Conservation (phyloP, 176 grass and related monocot species). For the Bothriochloa decipiens region DNA sequence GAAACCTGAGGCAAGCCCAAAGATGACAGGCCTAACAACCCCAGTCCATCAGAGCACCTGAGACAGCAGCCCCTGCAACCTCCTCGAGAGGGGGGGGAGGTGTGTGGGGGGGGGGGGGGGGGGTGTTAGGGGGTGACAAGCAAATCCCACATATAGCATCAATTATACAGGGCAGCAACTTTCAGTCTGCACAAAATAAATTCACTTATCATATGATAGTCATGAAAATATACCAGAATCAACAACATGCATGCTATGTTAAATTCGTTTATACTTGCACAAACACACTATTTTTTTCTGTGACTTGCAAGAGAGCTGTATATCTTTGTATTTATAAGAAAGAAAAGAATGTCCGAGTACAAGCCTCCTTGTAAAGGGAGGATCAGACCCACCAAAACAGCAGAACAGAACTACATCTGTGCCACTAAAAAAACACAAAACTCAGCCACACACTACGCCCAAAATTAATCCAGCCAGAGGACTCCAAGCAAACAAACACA, state of each 20-base stretch:
- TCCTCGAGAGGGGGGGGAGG: too few relatives aligned
- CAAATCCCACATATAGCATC: neutral
- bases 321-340: neutral
- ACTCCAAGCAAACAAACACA: neutral
- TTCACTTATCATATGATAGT: neutral
- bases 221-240: constrained; percentile 18
- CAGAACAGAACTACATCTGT: neutral
- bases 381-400: neutral
- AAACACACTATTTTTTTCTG: neutral
- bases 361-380: neutral
- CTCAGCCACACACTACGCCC: neutral
- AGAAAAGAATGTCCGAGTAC: neutral
- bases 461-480: neutral
- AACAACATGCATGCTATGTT: constrained; percentile 8
- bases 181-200: neutral
- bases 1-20: neutral
- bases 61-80: neutral
- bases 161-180: neutral
- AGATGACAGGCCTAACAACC: neutral
- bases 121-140: too few relatives aligned
- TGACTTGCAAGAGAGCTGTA: neutral
- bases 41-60: neutral
- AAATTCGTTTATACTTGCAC: constrained; percentile 19
- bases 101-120: too few relatives aligned
- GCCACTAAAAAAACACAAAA: neutral